phyloP scores from a whole-genome alignment of 208 protist species.

The Endotrypanum monterogeii region DNA sequence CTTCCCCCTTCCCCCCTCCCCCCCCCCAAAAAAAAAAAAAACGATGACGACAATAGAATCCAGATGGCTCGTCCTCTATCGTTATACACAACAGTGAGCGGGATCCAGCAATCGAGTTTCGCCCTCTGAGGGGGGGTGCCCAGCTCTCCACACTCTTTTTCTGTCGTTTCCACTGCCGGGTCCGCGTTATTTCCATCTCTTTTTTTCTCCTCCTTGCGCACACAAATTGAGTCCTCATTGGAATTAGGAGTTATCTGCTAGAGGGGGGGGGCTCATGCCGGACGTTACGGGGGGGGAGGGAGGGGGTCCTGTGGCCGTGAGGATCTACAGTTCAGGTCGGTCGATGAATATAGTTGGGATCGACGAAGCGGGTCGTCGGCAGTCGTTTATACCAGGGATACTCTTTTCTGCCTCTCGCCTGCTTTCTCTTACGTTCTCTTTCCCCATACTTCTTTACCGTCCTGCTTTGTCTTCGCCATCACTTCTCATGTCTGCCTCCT shows the following conservation, averaged over 20 bases:
- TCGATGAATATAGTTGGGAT: too few species aligned
- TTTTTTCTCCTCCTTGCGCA: not conserved
- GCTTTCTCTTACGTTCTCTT: not conserved
- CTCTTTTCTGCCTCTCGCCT: not conserved
- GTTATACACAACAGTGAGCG: not conserved
- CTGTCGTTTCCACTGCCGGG: too few species aligned
- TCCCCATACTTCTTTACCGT: too few species aligned
- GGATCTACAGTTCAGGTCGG: too few species aligned
- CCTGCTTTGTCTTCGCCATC: slow-evolving; percentile 1
- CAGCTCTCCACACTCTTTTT: not conserved
- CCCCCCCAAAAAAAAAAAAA: not conserved
- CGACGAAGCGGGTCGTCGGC: not conserved
- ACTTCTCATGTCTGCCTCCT: not conserved
- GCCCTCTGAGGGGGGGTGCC: not conserved
- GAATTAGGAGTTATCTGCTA: not conserved
- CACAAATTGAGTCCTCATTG: too few species aligned
- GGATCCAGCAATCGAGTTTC: not conserved
- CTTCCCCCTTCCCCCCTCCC: not conserved
- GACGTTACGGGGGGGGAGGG: not conserved
- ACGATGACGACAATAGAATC: not conserved
- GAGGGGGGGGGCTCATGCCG: too few species aligned
- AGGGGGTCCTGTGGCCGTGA: too few species aligned
- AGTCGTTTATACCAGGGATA: not conserved
- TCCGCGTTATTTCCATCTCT: too few species aligned
- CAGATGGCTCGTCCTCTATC: not conserved